Evolutionary conservation across 495 filamentous ascomycete species (phyloP).

Genomic region (Lophiotrema nucula): DNA sequence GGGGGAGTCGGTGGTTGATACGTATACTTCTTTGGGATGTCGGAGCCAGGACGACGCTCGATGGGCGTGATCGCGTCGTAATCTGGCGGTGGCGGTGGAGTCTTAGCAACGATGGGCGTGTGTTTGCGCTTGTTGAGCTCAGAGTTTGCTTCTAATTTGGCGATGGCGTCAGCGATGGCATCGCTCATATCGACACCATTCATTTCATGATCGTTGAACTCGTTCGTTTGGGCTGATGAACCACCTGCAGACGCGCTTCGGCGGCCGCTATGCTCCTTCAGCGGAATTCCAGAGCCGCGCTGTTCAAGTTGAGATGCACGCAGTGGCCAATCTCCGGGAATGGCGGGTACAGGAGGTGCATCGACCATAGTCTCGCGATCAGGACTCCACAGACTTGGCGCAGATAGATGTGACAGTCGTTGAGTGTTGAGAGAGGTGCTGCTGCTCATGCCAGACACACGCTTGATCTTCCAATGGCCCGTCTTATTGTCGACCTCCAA

Average conservation of each 20-base stretch:
- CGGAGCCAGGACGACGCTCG: background rate
- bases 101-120: background rate
- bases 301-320: slow-evolving; percentile 15
- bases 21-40: background rate
- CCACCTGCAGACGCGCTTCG: background rate
- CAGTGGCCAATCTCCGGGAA: slow-evolving; percentile 20
- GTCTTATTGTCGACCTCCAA: slow-evolving; percentile 23
- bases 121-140: background rate
- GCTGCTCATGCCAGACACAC: background rate
- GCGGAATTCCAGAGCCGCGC: slow-evolving; percentile 3
- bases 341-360: slow-evolving; percentile 9
- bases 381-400: slow-evolving; percentile 1
- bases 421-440: background rate
- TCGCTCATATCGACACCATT: slow-evolving; percentile 5
- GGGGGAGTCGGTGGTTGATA: background rate
- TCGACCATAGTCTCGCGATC: slow-evolving; percentile 4
- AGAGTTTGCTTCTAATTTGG: slow-evolving; percentile 20
- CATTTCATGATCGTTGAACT: background rate
- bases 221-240: background rate
- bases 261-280: slow-evolving; percentile 14
- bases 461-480: slow-evolving; percentile 23
- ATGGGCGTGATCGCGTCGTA: slow-evolving; percentile 12
- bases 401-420: background rate
- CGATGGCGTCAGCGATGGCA: slow-evolving; percentile 13
- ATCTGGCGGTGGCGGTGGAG: background rate